Conservation (phyloP, 805 yeast species). For the Starmera pachycereana region DNA sequence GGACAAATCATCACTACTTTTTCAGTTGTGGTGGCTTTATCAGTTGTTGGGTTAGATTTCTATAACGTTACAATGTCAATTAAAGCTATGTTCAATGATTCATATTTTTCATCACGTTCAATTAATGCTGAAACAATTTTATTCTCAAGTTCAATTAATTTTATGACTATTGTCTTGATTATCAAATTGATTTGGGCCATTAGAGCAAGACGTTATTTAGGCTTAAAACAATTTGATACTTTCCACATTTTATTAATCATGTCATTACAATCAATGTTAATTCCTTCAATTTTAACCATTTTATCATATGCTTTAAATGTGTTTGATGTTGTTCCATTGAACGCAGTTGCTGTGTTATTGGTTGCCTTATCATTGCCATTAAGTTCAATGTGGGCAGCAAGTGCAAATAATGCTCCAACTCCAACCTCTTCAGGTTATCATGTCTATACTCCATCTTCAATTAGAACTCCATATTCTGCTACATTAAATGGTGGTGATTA, state of each 20-base stretch:
- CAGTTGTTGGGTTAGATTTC: conserved; percentile 51
- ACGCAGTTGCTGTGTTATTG: conserved; percentile 47
- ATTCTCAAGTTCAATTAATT: conserved; percentile 57
- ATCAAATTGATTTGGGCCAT: conserved; percentile 62
- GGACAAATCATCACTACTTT: conserved; percentile 29
- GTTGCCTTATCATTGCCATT: conserved; percentile 70
- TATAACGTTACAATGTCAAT: conserved; percentile 37
- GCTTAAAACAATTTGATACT: conserved; percentile 73
- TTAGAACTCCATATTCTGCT: conserved; percentile 1
- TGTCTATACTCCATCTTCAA: conserved; percentile 1
- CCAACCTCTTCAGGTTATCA: conserved; percentile 27
- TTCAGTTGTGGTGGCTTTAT: conserved; percentile 35
- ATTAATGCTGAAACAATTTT: conserved; percentile 46
- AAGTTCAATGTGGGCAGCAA: conserved; percentile 82
- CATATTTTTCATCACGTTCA: conserved; percentile 24
- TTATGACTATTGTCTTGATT: conserved; percentile 50
- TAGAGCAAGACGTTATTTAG: conserved; percentile 62
- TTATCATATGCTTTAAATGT: conserved; percentile 34
- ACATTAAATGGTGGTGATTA: background rate
- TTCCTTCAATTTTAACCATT: conserved; percentile 65
- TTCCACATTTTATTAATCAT: conserved; percentile 73
- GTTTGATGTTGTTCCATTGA: conserved; percentile 27
- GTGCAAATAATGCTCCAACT: conserved; percentile 40
- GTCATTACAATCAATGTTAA: conserved; percentile 70
- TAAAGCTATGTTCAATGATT: conserved; percentile 21